phyloP scores from a whole-genome alignment of 306 rosid species.

The Rosa lucieae region DNA sequence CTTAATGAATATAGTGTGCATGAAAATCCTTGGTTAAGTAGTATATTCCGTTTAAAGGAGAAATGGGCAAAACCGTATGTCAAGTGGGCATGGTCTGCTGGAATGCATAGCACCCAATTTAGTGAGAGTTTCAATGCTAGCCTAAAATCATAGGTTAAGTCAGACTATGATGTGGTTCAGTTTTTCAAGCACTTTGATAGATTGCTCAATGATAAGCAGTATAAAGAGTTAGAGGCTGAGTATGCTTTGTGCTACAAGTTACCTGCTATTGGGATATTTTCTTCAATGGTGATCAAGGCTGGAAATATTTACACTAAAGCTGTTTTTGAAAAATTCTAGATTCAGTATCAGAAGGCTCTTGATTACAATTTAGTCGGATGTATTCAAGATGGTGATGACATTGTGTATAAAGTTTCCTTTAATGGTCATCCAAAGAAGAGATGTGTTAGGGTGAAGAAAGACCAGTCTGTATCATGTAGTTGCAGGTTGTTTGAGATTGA shows the following conservation, averaged over 20 bases:
- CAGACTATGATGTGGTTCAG: not conserved
- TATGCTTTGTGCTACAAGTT: not conserved
- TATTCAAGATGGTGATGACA: not conserved
- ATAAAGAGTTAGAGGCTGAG: not conserved
- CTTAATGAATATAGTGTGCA: not conserved
- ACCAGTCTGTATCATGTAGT: not conserved
- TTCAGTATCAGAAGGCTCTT: not conserved
- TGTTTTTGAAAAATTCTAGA: not conserved
- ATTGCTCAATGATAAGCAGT: not conserved
- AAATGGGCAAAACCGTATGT: not conserved
- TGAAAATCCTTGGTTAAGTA: not conserved
- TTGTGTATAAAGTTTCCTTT: not conserved
- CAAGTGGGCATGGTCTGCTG: not conserved
- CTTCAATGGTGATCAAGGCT: not conserved
- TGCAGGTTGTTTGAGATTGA: conserved; percentile 8
- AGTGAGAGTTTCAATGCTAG: conserved; percentile 8
- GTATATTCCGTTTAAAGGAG: not conserved
- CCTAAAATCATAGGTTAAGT: not conserved
- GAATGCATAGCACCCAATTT: not conserved
- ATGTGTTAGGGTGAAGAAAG: not conserved
- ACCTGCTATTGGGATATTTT: not conserved
- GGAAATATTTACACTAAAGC: not conserved
- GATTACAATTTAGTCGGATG: not conserved
- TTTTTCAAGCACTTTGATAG: not conserved
- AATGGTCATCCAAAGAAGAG: not conserved